Evolutionary conservation across 2,329 filamentous ascomycete species (phyloP), one percentile per base, ranked within the genome.

Genomic region (Saccharata proteae): DNA sequence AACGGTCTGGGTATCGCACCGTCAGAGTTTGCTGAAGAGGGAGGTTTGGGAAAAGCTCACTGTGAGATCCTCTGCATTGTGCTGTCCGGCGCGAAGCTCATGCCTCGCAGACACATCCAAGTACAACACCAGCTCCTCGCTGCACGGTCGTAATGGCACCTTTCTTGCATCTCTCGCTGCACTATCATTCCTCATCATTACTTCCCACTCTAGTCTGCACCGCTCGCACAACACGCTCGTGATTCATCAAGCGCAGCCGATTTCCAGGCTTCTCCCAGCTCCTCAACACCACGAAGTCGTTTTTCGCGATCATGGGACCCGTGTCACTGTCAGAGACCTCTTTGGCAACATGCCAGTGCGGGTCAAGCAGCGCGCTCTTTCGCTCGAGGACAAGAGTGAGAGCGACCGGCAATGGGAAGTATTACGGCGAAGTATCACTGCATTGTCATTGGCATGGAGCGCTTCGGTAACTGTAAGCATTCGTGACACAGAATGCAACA

Each of bases 281-380:
- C 61, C 66, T 8, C 53, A 64, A 6, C 68, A 75, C 29, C 69
- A 80, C 26, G 61, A 66, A 28, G 45, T 82, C 5, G 44, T 64
- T 6, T 59, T 56, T 20, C 68, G 66, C 34, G 52, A 61, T 13
- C 74, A 82, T 57, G 88, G 88, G 4, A 93, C 86, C 0, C 70
- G 73, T 16, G 74, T 88, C 2, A 68, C 67, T 0, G 78, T 93
- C 5, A 72, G 77, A 34, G 77, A 93, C 50, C 61, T 94, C 1
- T 96, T 94, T 55, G 85, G 86, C 0, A 80, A 77, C 36, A 82
- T 94, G 72, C 85, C 88, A 0, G 88, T 94, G 9, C 75, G 88
- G 10, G 77, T 92, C 16, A 93, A 90, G 49, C 80, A 85, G 43
- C 71, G 85, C 39, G 71, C 71, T 0, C 43, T 74, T 3, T 57